phyloP scores from a whole-genome alignment of 2,329 filamentous ascomycete genomes.

The Cladosporium sp. region DNA sequence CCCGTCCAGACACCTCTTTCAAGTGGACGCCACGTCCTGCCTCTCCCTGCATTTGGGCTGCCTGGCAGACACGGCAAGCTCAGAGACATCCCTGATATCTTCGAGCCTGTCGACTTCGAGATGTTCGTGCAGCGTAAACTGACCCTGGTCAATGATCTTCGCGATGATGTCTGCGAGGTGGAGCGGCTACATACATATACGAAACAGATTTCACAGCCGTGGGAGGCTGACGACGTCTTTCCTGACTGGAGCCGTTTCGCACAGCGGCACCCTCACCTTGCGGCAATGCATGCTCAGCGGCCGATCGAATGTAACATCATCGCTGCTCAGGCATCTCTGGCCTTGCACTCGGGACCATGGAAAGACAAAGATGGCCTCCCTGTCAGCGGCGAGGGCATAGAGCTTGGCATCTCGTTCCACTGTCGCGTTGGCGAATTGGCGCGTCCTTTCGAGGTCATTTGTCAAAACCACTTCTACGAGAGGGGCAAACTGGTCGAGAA shows the following conservation, averaged over 20 bases:
- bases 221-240: conserved; percentile 38
- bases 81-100: conserved; percentile 24
- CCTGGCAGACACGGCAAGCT: not conserved
- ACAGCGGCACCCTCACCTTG: conserved; percentile 36
- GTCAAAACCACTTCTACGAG: conserved; percentile 33
- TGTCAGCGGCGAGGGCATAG: conserved; percentile 27
- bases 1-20: conserved; percentile 24
- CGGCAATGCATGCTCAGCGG: conserved; percentile 29
- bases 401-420: conserved; percentile 37
- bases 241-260: conserved; percentile 38
- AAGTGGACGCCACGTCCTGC: conserved; percentile 18
- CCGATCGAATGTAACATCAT: conserved; percentile 41
- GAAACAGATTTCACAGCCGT: conserved; percentile 35
- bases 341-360: conserved; percentile 43
- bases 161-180: conserved; percentile 24
- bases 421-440: conserved; percentile 29
- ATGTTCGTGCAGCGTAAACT: conserved; percentile 45
- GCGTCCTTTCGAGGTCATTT: conserved; percentile 27
- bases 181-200: conserved; percentile 45
- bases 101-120: conserved; percentile 41
- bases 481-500: conserved; percentile 27
- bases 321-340: conserved; percentile 46
- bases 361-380: conserved; percentile 38
- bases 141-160: not conserved
- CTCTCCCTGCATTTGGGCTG: not conserved